A percentile compares a stretch with the other conserved stretches of the same genome.
phyloP scores from a whole-genome alignment of 441 rosid species.

The Sinapis alba region DNA sequence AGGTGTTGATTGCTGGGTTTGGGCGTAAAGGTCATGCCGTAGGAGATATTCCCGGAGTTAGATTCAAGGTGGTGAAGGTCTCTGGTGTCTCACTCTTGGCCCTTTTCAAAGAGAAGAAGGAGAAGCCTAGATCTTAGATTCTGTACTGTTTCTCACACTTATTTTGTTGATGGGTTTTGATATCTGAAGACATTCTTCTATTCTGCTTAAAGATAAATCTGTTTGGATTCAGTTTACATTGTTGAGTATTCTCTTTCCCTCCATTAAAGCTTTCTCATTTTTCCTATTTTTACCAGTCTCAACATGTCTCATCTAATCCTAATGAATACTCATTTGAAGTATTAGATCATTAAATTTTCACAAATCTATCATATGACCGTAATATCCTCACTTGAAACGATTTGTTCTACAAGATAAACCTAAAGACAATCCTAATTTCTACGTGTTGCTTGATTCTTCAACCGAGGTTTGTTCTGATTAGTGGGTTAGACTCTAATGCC shows the following conservation, averaged over 20 bases:
- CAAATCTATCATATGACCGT: not conserved
- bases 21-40: constrained; percentile 56
- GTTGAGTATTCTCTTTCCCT: not conserved
- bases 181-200: constrained; percentile 10
- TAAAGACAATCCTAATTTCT: too few relatives aligned
- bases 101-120: constrained; percentile 56
- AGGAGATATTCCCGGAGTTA: constrained; percentile 57
- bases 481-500: too few relatives aligned
- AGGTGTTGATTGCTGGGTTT: constrained; percentile 53
- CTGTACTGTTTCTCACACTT: not conserved
- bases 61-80: constrained; percentile 56
- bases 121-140: constrained; percentile 52
- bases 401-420: too few relatives aligned
- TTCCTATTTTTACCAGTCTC: not conserved
- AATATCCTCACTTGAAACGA: not conserved
- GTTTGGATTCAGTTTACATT: not conserved
- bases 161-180: not conserved
- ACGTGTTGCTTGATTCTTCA: too few relatives aligned
- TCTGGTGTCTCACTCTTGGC: constrained; percentile 56
- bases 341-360: not conserved
- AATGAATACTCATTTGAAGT: not conserved
- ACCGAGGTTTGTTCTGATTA: too few relatives aligned
- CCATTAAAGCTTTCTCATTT: not conserved
- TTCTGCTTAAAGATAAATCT: not conserved
- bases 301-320: not conserved